A percentile compares a stretch with the other conserved stretches of the same genome.
Conservation (phyloP, 2,329 filamentous ascomycete species). For the Escovopsis sp. region DNA sequence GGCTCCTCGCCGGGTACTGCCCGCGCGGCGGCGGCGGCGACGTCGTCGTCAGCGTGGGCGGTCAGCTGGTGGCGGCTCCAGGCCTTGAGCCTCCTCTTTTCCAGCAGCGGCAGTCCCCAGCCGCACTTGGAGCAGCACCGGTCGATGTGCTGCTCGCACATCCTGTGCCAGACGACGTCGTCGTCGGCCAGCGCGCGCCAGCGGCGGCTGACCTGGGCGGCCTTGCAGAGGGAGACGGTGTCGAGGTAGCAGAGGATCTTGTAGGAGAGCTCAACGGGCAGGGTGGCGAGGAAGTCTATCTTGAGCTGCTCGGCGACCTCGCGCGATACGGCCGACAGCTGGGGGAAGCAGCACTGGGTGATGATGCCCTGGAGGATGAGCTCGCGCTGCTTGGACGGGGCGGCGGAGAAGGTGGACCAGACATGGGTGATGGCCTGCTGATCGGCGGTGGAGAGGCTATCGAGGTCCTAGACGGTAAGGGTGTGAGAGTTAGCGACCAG, state of each 20-base stretch:
- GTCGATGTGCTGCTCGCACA: constrained; percentile 96
- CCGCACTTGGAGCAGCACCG: constrained; percentile 89
- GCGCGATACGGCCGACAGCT: constrained; percentile 82
- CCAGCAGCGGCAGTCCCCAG: constrained; percentile 81
- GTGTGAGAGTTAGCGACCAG: no score
- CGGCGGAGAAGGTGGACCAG: constrained; percentile 94
- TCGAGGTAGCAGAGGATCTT: constrained; percentile 89
- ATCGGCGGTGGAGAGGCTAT: constrained; percentile 66
- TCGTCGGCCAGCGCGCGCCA: constrained; percentile 91
- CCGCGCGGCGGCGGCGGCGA: no score
- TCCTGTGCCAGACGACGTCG: constrained; percentile 90
- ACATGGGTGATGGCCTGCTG: constrained; percentile 94
- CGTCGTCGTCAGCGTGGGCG: constrained; percentile 18
- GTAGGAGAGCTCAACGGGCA: constrained; percentile 82
- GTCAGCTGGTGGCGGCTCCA: constrained; percentile 76
- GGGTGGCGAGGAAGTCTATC: constrained; percentile 85
- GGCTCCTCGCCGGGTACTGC: constrained; percentile 6
- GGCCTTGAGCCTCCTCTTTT: constrained; percentile 73
- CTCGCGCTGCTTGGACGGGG: constrained; percentile 83
- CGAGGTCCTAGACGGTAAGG: constrained; percentile 47
- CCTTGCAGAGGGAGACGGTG: constrained; percentile 87
- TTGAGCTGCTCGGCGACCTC: constrained; percentile 90
- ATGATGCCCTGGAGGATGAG: constrained; percentile 95
- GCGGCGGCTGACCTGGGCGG: constrained; percentile 77
- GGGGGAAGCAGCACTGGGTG: constrained; percentile 92